phyloP scores from a whole-genome alignment of 768 basidiomycete species.

The Tephrocybe sp. region DNA sequence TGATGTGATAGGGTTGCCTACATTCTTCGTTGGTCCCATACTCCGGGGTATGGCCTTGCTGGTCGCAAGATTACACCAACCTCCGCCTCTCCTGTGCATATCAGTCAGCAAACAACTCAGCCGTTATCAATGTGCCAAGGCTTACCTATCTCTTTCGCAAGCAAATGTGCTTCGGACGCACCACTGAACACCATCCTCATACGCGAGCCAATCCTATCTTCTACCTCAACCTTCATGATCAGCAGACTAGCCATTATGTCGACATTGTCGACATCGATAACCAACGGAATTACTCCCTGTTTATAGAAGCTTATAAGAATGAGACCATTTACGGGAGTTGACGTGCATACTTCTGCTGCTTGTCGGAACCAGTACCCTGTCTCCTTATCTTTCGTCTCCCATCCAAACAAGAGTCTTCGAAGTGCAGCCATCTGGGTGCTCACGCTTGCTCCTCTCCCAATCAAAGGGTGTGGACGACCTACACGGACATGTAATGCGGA shows the following conservation, averaged over 20 bases:
- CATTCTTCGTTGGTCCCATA: slow-evolving; percentile 74
- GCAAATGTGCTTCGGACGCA: slow-evolving; percentile 59
- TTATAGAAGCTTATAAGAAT: slow-evolving; percentile 4
- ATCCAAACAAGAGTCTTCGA: slow-evolving; percentile 55
- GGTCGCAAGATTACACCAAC: slow-evolving; percentile 54
- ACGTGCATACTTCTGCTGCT: slow-evolving; percentile 47
- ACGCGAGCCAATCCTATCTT: slow-evolving; percentile 49
- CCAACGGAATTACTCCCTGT: slow-evolving; percentile 62
- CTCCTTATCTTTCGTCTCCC: slow-evolving; percentile 44
- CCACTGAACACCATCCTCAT: slow-evolving; percentile 64
- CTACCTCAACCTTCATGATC: slow-evolving; percentile 65
- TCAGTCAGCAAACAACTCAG: background rate
- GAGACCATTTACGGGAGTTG: background rate
- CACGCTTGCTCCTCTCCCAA: slow-evolving; percentile 42
- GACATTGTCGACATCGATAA: slow-evolving; percentile 64
- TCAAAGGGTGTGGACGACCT: slow-evolving; percentile 35
- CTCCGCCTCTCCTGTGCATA: slow-evolving; percentile 36
- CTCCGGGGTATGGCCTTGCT: slow-evolving; percentile 61
- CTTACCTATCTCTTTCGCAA: slow-evolving; percentile 65
- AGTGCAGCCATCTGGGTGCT: slow-evolving; percentile 67
- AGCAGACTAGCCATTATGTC: slow-evolving; percentile 74
- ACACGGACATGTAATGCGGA: slow-evolving; percentile 64
- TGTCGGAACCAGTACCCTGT: slow-evolving; percentile 54
- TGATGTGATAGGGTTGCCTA: slow-evolving; percentile 25
- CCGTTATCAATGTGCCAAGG: background rate